phyloP scores from a whole-genome alignment of 1,284 basidiomycete species.

The Puccinia brachypodii region DNA sequence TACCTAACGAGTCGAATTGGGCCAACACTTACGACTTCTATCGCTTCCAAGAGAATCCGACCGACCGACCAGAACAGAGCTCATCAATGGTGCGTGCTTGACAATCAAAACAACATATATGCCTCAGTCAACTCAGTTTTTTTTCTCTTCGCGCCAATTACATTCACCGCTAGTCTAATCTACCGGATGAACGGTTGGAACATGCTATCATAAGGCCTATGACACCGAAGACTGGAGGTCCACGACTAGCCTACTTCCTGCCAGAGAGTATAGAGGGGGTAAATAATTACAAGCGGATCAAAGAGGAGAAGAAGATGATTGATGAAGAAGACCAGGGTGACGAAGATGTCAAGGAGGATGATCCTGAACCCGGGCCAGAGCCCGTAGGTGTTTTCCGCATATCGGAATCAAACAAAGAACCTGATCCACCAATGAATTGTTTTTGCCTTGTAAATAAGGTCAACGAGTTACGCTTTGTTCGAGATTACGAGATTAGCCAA shows the following conservation, averaged over 20 bases:
- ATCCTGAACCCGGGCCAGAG: constrained; percentile 16
- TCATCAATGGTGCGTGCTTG: background rate
- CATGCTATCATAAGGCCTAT: constrained; percentile 43
- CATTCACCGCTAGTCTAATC: background rate
- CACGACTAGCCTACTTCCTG: constrained; percentile 33
- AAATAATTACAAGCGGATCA: constrained; percentile 6
- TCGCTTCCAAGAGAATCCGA: constrained; percentile 79
- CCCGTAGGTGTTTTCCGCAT: background rate
- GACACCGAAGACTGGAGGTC: background rate
- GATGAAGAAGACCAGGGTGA: constrained; percentile 21
- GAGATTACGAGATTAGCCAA: constrained; percentile 43
- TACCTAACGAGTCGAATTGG: constrained; percentile 85
- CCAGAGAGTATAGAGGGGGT: constrained; percentile 14
- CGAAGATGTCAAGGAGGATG: background rate
- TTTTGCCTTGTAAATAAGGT: background rate
- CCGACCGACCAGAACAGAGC: constrained; percentile 40
- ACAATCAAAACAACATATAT: background rate
- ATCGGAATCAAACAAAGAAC: too few relatives aligned
- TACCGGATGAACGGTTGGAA: constrained; percentile 12
- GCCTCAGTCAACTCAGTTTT: background rate
- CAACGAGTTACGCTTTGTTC: constrained; percentile 35
- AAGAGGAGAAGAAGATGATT: constrained; percentile 34
- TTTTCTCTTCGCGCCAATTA: background rate
- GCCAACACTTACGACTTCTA: constrained; percentile 84
- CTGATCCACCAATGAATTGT: background rate